Base-by-base conservation (phyloP, 345 rosid genomes). In the Kandelia obovata region DNA sequence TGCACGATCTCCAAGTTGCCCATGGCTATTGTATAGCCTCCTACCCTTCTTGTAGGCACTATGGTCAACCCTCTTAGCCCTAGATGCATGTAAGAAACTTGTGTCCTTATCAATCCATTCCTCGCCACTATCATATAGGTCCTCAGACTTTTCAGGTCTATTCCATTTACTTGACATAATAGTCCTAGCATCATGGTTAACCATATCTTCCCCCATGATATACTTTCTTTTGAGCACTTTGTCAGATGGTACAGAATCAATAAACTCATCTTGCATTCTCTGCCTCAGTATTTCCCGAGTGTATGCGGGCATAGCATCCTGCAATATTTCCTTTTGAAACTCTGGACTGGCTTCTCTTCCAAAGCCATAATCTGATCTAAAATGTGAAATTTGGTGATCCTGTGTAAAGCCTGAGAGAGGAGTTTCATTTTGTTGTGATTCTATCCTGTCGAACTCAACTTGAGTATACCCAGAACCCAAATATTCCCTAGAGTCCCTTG, bases 51-150 rank as follows among this genome's bases (percentile, higher is more conserved):
- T 71, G 70, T 73, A 71, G 67, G 73, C 79, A 71, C 62, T 68
- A 34, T 58, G 67, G 71, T 78, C 67, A 67, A 76, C 70, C 58
- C 73, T 72, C 53, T 57, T 69, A 65, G 72, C 66, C 65, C 72
- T 72, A 17, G 80, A 67, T 23, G 60, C 70, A 75, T 68, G 75
- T 61, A 66, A 60, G 58, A 37, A 74, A 67, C 61, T 68, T 67
- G 43, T 71, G 57, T 80, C 83, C 73, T 72, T 82, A 62, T 78
- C 72, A 37, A 75, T 74, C 85, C 76, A 75, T 73, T 79, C 81
- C 60, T 78, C 84, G 1, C 76, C 73, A 69, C 43, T 71, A 25
- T 77, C 85, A 73, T 70, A 81, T 30, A 46, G 73, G 64, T 78
- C 80, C 53, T 67, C 83, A 77, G 66, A 77, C 46, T 80, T 79